Base-by-base conservation (phyloP, 2,329 filamentous ascomycete species). In the Pyrenophora teres region DNA sequence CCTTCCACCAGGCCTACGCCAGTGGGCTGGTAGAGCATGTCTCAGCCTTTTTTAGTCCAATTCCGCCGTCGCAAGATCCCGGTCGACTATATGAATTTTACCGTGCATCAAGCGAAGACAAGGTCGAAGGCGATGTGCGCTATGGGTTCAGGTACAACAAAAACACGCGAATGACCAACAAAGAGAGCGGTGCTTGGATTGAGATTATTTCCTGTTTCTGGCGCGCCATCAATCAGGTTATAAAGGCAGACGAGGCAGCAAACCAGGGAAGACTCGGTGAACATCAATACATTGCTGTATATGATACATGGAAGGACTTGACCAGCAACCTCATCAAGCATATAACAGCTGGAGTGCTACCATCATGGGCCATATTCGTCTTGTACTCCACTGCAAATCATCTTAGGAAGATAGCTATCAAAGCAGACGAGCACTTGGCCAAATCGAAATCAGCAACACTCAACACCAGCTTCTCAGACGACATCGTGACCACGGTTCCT, bases 331-430 rank as follows among this genome's bases (percentile, higher is more conserved):
- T 97, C 33, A 87, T 92, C 51, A 85, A 91, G 60, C 92, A 91
- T 27, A 97, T 97, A 71, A 87, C 86, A 31, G 87, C 83, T 59
- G 80, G 81, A 48, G 82, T 84, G 2, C 90, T 97, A 64, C 87
- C 90, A 59, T 87, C 91, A 27, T 99, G 94, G 93, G 94, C 92
- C 0, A 86, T 99, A 44, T 92, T 94, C 3, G 92, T 90, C 68
- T 80, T 99, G 33, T 97, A 97, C 69, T 83, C 89, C 45, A 87
- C 88, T 19, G 92, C 92, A 47, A 96, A 91, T 74, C 92, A 95
- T 70, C 76, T 99, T 52, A 83, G 94, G 53, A 78, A 88, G 37
- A 95, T 96, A 74, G 94, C 94, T 40, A 94, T 97, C 72, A 90
- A 88, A 68, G 92, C 94, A 49, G 94, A 99, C 71, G 84, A 87